Evolutionary conservation across 2,329 filamentous ascomycete genomes (phyloP).

Genomic region (Pyricularia pennisetigena): DNA sequence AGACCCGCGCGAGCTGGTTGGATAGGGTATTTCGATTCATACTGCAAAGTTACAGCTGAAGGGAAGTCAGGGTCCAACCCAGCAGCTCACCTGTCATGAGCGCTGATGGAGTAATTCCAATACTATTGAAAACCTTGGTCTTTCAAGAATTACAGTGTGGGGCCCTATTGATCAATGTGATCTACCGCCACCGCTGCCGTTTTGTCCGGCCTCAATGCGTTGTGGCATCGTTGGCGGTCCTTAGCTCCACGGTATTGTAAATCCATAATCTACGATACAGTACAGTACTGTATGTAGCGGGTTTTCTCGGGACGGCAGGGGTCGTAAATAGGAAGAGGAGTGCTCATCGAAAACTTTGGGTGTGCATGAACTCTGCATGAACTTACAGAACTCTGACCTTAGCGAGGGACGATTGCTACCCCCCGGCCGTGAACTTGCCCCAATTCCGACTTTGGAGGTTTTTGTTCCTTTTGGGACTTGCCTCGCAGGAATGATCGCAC

Average conservation of each 20-base stretch:
- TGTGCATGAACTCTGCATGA: background rate
- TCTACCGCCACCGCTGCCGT: background rate
- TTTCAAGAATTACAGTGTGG: background rate
- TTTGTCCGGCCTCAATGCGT: background rate
- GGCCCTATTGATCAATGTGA: background rate
- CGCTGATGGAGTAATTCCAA: background rate
- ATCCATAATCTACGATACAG: background rate
- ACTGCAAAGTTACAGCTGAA: too few relatives aligned
- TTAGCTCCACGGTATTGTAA: background rate
- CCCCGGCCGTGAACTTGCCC: background rate
- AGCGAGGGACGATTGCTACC: background rate
- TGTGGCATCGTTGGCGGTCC: background rate
- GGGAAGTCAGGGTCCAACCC: too few relatives aligned
- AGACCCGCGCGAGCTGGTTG: too few relatives aligned
- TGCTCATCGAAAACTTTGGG: background rate
- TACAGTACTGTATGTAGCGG: background rate
- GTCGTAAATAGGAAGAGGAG: background rate
- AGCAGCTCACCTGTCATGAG: too few relatives aligned
- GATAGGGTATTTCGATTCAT: too few relatives aligned
- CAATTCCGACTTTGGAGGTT: background rate
- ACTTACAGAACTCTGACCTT: background rate
- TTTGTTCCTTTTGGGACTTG: background rate
- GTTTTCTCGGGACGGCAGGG: background rate
- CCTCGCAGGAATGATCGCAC: background rate
- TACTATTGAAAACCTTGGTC: background rate